Percentiles rank a stretch among this genome's conserved stretches.
These are phyloP conservation scores for Candida endomychidarum DNA, from an alignment of 805 yeast genomes.

Conservation along the genomic window DNA sequence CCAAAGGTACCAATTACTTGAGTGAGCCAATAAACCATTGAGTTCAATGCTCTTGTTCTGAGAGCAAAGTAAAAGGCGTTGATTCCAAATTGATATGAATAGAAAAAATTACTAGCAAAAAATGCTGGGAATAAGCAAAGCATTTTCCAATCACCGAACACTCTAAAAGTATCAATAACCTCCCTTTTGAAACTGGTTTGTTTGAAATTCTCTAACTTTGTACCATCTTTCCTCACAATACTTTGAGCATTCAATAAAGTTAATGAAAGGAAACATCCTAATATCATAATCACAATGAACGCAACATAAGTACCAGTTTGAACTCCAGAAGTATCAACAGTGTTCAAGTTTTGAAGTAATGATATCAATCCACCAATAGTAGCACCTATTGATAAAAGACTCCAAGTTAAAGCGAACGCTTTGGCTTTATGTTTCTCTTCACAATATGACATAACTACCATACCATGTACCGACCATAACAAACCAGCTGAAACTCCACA, in stretches of 20 bases:
- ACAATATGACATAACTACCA: conserved; percentile 16
- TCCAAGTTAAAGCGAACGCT: conserved; percentile 17
- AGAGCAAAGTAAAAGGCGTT: conserved; percentile 14
- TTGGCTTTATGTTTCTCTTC: conserved; percentile 17
- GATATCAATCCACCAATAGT: conserved; percentile 17
- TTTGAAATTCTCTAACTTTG: conserved; percentile 28
- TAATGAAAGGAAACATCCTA: conserved; percentile 33
- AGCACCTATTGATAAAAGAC: conserved; percentile 16
- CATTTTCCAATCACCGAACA: conserved; percentile 30
- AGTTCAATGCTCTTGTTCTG: conserved; percentile 17
- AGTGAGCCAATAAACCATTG: conserved; percentile 17
- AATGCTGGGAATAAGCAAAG: conserved; percentile 14
- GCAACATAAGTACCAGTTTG: conserved; percentile 16
- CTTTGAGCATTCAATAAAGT: conserved; percentile 26
- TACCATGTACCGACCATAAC: conserved; percentile 17
- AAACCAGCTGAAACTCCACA: conserved; percentile 15
- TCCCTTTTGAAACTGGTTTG: conserved; percentile 36
- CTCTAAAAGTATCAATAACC: conserved; percentile 41
- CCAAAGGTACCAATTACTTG: conserved; percentile 16
- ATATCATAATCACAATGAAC: conserved; percentile 13
- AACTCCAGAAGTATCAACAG: conserved; percentile 11
- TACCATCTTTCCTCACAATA: conserved; percentile 16
- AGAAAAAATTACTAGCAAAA: conserved; percentile 15
- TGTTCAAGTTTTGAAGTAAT: conserved; percentile 9
- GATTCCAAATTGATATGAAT: conserved; percentile 14